Evolutionary conservation across 345 rosid genomes (phyloP).

Genomic region (Raphanus raphanistrum): DNA sequence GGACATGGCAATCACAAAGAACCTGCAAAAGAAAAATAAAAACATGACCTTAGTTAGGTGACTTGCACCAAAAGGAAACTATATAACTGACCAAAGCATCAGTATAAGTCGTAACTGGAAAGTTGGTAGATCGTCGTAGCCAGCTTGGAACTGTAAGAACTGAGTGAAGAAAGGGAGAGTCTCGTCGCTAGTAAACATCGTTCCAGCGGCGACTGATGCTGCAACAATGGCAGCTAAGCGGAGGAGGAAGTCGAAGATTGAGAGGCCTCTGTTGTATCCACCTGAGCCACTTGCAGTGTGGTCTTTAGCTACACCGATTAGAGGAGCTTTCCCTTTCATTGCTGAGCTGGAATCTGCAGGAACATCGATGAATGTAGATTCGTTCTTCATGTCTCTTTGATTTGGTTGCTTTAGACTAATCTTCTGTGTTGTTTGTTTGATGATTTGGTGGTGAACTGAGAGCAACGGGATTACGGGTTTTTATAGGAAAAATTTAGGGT

Average conservation of each 20-base stretch:
- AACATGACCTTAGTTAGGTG: conserved; percentile 5
- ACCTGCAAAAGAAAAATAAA: conserved; percentile 45
- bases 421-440: conserved; percentile 16
- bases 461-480: not conserved
- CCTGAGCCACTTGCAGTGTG: conserved; percentile 31
- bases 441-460: conserved; percentile 22
- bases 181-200: conserved; percentile 75
- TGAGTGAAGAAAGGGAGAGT: conserved; percentile 91
- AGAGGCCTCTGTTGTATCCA: conserved; percentile 57
- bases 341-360: conserved; percentile 41
- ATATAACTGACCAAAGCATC: not conserved
- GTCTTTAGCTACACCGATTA: conserved; percentile 27
- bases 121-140: conserved; percentile 82
- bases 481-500: conserved; percentile 22
- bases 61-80: conserved; percentile 12
- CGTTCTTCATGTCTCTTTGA: conserved; percentile 33
- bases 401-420: conserved; percentile 14
- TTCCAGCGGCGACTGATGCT: conserved; percentile 57
- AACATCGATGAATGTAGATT: conserved; percentile 34
- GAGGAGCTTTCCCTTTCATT: conserved; percentile 41
- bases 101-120: conserved; percentile 45
- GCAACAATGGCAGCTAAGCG: conserved; percentile 63
- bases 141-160: conserved; percentile 85
- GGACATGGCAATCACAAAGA: conserved; percentile 76
- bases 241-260: conserved; percentile 68